Base-by-base conservation (phyloP, 2,329 filamentous ascomycete genomes). In the Ophiocordyceps camponoti-saundersi region DNA sequence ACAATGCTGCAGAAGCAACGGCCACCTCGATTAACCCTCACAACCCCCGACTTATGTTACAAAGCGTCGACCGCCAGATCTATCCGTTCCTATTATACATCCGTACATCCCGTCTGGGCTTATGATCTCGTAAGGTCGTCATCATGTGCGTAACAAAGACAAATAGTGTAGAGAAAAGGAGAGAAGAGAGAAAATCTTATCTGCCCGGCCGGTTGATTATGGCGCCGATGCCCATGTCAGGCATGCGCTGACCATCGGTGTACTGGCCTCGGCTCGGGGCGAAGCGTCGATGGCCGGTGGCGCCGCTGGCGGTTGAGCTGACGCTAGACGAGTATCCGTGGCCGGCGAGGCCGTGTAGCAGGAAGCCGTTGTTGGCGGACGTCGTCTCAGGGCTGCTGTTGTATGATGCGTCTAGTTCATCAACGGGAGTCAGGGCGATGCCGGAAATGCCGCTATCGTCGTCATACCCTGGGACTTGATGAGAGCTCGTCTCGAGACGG, bases 361-460 rank as follows among this genome's bases (percentile, higher is more conserved):
- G 36, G 36, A 40, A 21, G 36, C 36, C 36, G 41, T 36, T 29
- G 44, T 29, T 43, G 18, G 47, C 65, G 30, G 69, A 68, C 32
- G 65, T 62, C 48, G 66, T 69, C 58, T 72, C 71, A 54, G 71
- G 71, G 59, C 70, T 74, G 65, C 67, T 73, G 63, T 74, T 73
- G 63, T 74, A 74, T 55, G 69, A 69, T 55, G 71, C 65, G 60
- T 76, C 73, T 57, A 76, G 61, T 57, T 78, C 75, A 63, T 77
- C 74, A 64, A 73, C 68, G 58, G 71, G 71, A 51, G 71, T 75
- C 61, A 77, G 66, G 62, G 66, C 72, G 63, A 73, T 72, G 62
- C 70, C 72, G 59, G 74, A 80, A 66, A 84, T 75, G 58, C 78
- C 80, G 66, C 77, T 82, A 66, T 86, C 82, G 67, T 84, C 81